Percentiles rank a stretch among this genome's conserved stretches.
Evolutionary conservation across 129 eudicot species (phyloP).

Genomic region (Lonicera japonica): DNA sequence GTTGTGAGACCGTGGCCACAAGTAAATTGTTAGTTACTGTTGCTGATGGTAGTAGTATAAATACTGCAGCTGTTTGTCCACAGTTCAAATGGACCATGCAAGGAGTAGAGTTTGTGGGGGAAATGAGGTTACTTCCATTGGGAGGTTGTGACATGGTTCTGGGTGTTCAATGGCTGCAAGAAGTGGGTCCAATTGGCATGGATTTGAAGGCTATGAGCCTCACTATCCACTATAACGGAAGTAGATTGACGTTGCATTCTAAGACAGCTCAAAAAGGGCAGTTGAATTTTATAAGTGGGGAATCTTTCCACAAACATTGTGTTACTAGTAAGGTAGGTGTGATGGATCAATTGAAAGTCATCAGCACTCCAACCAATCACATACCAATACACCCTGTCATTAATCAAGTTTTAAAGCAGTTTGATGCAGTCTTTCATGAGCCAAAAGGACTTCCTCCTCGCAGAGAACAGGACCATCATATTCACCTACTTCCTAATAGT

Average conservation of each 20-base stretch:
- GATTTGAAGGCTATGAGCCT: background rate
- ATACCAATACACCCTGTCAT: background rate
- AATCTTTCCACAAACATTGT: background rate
- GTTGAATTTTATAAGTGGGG: background rate
- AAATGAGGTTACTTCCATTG: background rate
- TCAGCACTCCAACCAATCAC: background rate
- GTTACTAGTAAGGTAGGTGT: background rate
- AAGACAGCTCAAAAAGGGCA: background rate
- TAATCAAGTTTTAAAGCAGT: background rate
- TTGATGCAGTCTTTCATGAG: background rate
- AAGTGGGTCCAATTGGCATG: background rate
- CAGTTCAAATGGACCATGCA: background rate
- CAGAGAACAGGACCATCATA: background rate
- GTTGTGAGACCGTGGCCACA: background rate
- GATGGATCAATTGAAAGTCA: too few relatives aligned
- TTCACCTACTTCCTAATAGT: background rate
- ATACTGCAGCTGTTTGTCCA: background rate
- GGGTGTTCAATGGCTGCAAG: background rate
- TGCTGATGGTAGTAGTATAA: background rate
- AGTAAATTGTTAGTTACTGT: background rate
- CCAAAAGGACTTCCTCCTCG: background rate
- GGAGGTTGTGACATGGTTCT: background rate
- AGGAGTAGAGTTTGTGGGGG: background rate
- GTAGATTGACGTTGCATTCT: background rate
- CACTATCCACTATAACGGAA: background rate